Base-by-base conservation (phyloP, 805 yeast species). In the Candida sakaeoensis region DNA sequence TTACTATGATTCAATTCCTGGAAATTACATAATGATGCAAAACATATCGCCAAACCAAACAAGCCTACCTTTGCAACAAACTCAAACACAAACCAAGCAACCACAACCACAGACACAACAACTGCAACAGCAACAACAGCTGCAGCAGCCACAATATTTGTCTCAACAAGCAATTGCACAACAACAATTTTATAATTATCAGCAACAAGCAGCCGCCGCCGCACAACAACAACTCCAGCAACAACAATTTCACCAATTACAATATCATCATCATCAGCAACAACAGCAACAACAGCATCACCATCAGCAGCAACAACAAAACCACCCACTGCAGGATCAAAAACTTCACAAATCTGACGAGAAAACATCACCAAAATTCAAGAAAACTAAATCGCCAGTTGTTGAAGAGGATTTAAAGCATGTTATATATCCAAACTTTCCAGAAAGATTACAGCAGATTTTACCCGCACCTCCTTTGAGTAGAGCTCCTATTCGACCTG, bases 381-480 rank as follows among this genome's bases (percentile, higher is more conserved):
- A 36, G 10, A 31, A 36, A 27, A 9, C 12, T 5, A 30, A 31
- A 25, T 38, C 41, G 4, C 41, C 41, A 16, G 13, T n/a, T 12
- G 15, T 17, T 4, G 12, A 25, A 30, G 41, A 30, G 6, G 32
- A 44, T 36, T 28, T 14, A 37, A 34, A 22, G 36, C 21, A 34
- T 25, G 48, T 50, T 19, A 47, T 54, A 5, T 53, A 50, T 35
- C 40, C 53, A 15, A 47, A 49, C 37, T 57, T 53, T 39, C 49
- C 56, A 8, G 60, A 57, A 36, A 45, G 62, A 18, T 49, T 61
- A 26, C 63, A 58, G 40, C 53, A 46, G 23, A 45, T 58, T 14
- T 52, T 77, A 37, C 75, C 79, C 4, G 56, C 54, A n/a, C 80
- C 80, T 1, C 82, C 82, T 1, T 54, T 77, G 19, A 47, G 65